Conservation (phyloP, 108 stramenopile genomes). For the Epithemia pelagica region DNA sequence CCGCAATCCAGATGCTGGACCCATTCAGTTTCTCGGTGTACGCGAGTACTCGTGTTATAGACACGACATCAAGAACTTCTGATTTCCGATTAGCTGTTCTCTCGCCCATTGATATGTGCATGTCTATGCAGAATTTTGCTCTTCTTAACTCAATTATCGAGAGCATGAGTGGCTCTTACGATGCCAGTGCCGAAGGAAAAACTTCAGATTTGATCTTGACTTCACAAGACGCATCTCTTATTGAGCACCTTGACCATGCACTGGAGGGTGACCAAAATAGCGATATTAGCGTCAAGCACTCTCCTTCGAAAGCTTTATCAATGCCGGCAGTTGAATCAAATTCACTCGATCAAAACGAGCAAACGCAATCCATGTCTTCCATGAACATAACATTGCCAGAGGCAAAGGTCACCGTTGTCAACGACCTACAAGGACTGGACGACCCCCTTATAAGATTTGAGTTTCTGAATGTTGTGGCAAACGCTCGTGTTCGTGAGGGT, state of each 20-base stretch:
- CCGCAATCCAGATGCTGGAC: constrained; percentile 75
- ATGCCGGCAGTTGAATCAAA: not conserved
- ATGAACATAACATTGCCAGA: constrained; percentile 60
- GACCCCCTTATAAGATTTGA: constrained; percentile 69
- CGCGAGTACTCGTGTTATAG: constrained; percentile 23
- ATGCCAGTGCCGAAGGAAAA: constrained; percentile 5
- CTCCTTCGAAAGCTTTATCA: not conserved
- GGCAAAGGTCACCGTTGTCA: constrained; percentile 56
- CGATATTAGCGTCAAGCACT: not conserved
- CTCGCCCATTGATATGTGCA: constrained; percentile 45
- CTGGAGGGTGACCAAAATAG: constrained; percentile 23
- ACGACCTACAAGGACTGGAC: constrained; percentile 82
- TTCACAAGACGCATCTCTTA: constrained; percentile 35
- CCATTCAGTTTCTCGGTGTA: constrained; percentile 58
- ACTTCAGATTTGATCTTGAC: constrained; percentile 29
- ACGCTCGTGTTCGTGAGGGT: constrained; percentile 12
- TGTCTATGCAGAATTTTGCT: constrained; percentile 83
- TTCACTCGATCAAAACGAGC: not conserved
- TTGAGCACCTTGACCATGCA: constrained; percentile 50
- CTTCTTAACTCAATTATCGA: constrained; percentile 56
- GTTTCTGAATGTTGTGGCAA: constrained; percentile 48
- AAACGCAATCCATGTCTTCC: not conserved
- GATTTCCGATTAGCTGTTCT: constrained; percentile 62
- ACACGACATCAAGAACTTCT: constrained; percentile 19
- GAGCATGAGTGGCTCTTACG: constrained; percentile 48